phyloP scores from a whole-genome alignment of 768 basidiomycete species.

The Mycena rosella region DNA sequence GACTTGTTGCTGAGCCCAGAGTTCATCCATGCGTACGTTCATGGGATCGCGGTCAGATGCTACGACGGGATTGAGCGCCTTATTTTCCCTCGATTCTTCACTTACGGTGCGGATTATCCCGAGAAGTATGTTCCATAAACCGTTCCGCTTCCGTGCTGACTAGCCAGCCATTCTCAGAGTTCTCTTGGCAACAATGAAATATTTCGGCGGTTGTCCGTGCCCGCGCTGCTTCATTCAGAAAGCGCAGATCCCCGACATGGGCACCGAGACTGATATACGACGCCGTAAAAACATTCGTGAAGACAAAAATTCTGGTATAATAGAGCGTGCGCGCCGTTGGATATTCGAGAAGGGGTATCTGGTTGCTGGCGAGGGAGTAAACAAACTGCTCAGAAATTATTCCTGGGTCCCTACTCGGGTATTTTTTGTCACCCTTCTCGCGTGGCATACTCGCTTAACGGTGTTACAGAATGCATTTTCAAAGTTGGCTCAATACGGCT shows the following conservation, averaged over 20 bases:
- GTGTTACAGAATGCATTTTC: constrained; percentile 50
- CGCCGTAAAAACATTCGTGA: not conserved
- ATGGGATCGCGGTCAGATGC: constrained; percentile 43
- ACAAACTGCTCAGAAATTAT: not conserved
- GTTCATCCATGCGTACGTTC: constrained; percentile 41
- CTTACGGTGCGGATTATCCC: constrained; percentile 48
- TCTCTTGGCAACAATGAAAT: constrained; percentile 38
- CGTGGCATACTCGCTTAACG: too few species aligned
- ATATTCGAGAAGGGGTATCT: constrained; percentile 16
- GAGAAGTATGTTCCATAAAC: constrained; percentile 43
- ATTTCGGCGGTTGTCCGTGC: constrained; percentile 42
- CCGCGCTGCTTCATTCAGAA: constrained; percentile 41
- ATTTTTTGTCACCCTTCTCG: not conserved
- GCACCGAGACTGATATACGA: constrained; percentile 30
- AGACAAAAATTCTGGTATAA: not conserved
- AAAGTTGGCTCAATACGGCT: constrained; percentile 26
- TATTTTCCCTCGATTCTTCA: constrained; percentile 44
- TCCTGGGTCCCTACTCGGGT: constrained; percentile 22
- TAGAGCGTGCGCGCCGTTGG: not conserved
- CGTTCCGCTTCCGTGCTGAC: not conserved
- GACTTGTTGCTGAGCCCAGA: constrained; percentile 38
- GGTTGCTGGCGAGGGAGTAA: not conserved
- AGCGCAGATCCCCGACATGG: constrained; percentile 30
- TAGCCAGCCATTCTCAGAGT: constrained; percentile 33
- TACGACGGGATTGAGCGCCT: constrained; percentile 40